Evolutionary conservation across 768 basidiomycete genomes (phyloP).

Genomic region (Suillus bovinus): DNA sequence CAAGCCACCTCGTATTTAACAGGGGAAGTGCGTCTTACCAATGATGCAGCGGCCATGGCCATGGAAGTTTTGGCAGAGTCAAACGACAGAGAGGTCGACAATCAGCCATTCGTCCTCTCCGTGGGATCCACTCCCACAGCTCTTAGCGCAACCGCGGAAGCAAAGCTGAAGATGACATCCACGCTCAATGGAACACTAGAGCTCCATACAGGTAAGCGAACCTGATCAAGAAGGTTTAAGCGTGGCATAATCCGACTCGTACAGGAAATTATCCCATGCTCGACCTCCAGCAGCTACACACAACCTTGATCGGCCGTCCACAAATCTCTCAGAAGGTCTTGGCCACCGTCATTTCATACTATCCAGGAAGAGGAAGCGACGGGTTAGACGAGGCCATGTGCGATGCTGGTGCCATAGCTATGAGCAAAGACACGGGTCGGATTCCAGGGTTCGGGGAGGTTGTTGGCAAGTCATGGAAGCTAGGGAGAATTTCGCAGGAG

Average conservation of each 20-base stretch:
- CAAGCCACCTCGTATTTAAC: constrained; percentile 69
- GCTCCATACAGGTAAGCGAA: constrained; percentile 65
- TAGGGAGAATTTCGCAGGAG: constrained; percentile 73
- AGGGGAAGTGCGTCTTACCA: constrained; percentile 69
- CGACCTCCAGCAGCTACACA: constrained; percentile 83
- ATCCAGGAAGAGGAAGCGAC: constrained; percentile 62
- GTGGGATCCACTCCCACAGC: constrained; percentile 90
- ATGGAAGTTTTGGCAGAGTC: constrained; percentile 45
- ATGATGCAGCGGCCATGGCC: constrained; percentile 59
- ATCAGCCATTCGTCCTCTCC: constrained; percentile 65
- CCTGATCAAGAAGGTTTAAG: background rate
- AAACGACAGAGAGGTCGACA: constrained; percentile 32
- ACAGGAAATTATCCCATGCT: constrained; percentile 79
- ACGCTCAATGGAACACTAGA: constrained; percentile 65
- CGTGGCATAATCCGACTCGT: constrained; percentile 5
- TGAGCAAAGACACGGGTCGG: constrained; percentile 85
- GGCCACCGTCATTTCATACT: constrained; percentile 77
- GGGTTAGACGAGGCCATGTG: constrained; percentile 75
- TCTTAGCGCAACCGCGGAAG: constrained; percentile 65
- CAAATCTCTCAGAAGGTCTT: constrained; percentile 68
- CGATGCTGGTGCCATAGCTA: constrained; percentile 84
- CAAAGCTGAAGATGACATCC: constrained; percentile 42
- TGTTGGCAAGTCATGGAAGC: constrained; percentile 60
- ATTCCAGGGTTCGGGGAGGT: constrained; percentile 73
- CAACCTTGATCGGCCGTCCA: constrained; percentile 55